Evolutionary conservation across 179 eudicot genomes (phyloP).

Genomic region (Beta macrorhiza): DNA sequence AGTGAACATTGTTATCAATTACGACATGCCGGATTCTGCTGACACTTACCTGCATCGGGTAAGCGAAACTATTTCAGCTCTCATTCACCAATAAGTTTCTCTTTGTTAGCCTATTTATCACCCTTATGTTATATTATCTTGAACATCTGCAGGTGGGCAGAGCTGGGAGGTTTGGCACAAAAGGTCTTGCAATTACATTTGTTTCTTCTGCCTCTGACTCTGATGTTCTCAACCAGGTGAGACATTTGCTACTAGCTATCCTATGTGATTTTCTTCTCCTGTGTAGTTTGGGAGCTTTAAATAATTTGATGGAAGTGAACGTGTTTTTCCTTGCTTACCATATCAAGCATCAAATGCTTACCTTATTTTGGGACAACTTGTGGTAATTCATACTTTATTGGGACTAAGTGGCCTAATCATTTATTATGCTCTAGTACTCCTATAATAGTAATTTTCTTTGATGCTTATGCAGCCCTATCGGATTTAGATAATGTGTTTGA

Average conservation of each 20-base stretch:
- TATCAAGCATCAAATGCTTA: no score
- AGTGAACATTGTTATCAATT: slow-evolving; percentile 91
- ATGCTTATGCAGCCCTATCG: no score
- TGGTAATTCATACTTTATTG: no score
- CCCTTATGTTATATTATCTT: neutral
- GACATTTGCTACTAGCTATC: neutral
- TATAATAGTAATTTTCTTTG: no score
- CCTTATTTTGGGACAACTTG: no score
- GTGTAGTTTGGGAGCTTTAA: no score
- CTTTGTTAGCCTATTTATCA: neutral
- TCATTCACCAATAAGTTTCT: neutral
- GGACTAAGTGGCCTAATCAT: no score
- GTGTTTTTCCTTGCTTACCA: no score
- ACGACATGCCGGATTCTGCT: slow-evolving; percentile 98
- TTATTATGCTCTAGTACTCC: no score
- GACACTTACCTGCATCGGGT: slow-evolving; percentile 95
- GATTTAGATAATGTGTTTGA: no score
- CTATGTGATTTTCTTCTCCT: no score
- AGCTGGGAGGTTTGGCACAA: slow-evolving; percentile 92
- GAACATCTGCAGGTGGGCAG: slow-evolving; percentile 63
- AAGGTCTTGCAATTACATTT: slow-evolving; percentile 93
- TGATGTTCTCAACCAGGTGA: slow-evolving; percentile 76
- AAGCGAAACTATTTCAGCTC: neutral
- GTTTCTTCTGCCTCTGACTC: slow-evolving; percentile 87
- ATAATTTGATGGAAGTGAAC: no score